Percentiles rank a stretch among this genome's conserved stretches.
phyloP scores from a whole-genome alignment of 352 stramenopile species.

The Globisporangium barbulae region DNA sequence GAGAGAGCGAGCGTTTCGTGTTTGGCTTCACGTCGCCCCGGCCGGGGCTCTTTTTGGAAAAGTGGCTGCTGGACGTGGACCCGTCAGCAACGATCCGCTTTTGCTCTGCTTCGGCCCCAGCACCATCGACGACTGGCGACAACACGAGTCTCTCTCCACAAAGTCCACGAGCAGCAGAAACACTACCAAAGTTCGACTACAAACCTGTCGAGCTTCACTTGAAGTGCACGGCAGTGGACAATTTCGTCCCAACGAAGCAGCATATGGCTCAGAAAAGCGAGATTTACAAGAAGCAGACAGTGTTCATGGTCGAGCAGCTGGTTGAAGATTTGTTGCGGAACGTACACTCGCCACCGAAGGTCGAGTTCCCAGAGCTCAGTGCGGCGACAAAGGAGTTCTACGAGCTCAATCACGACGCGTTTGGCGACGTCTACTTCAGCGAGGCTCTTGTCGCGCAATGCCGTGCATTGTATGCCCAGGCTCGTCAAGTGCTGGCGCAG shows the following conservation, averaged over 20 bases:
- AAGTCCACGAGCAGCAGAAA: not conserved
- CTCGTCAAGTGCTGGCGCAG: constrained; percentile 14
- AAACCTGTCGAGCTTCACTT: constrained; percentile 33
- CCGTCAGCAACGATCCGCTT: constrained; percentile 25
- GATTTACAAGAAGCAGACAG: constrained; percentile 24
- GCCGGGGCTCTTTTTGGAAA: constrained; percentile 59
- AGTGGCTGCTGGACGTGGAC: constrained; percentile 66
- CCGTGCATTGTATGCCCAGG: constrained; percentile 25
- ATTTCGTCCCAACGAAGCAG: constrained; percentile 37
- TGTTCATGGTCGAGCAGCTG: constrained; percentile 52
- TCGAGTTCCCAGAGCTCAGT: constrained; percentile 29
- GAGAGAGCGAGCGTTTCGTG: constrained; percentile 42
- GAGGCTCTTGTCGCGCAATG: constrained; percentile 23
- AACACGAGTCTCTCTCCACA: not conserved
- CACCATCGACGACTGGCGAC: not conserved
- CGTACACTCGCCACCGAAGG: constrained; percentile 28
- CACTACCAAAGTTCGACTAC: not conserved
- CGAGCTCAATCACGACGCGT: constrained; percentile 11
- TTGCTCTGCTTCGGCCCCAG: not conserved
- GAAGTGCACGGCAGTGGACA: constrained; percentile 59
- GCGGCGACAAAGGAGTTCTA: constrained; percentile 7
- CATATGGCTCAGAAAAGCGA: constrained; percentile 15
- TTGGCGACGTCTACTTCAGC: constrained; percentile 39
- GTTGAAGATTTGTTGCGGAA: constrained; percentile 47
- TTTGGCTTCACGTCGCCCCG: constrained; percentile 56